Base-by-base conservation (phyloP, 2,329 filamentous ascomycete species). In the Trichophyton benhamiae region DNA sequence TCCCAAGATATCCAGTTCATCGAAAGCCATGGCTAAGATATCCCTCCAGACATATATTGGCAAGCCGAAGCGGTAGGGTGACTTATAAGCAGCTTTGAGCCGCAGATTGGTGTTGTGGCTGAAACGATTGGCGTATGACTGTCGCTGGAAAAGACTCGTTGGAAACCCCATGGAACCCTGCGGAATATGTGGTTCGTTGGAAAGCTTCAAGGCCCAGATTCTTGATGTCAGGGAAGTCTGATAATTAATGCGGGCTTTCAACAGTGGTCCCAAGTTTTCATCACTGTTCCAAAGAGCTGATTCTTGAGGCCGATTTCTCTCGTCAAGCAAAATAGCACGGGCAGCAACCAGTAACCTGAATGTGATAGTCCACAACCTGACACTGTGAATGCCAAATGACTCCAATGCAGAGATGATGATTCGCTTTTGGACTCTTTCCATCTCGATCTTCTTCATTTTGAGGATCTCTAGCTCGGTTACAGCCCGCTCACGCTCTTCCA, bases 261-360 rank as follows among this genome's bases (percentile, higher is more conserved):
- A 15, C 11, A 25, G 7, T 30, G 27, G 13, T 9, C 15, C 49
- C n/a, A 25, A 30, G 15, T 30, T 22, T 53, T 53, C 49, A 15
- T 53, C 49, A 33, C 13, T 25, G 30, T 22, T 15, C 13, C 9
- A 49, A 13, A 57, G 30, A 15, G 30, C 61, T 30, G 8, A 8
- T 25, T 46, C 49, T 49, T 62, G 36, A 36, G 42, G 58, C 20
- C 66, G 68, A 57, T 70, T 64, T 13, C 62, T 61, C 30, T 69
- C 68, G n/a, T 72, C 68, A n/a, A 72, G 59, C 9, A 74, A 61
- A n/a, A 74, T 55, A 5, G 68, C 66, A 3, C 71, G 69, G 6
- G 68, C 65, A 6, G 68, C 48, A 0, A 66, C 59, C 65, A 71
- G 67, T 67, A 72, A 71, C 48, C 63, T 66, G 58, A 73, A 58